Percentiles rank a stretch among this genome's conserved stretches.
Evolutionary conservation across 1,284 basidiomycete species (phyloP).

Genomic region (Trametes sp.): DNA sequence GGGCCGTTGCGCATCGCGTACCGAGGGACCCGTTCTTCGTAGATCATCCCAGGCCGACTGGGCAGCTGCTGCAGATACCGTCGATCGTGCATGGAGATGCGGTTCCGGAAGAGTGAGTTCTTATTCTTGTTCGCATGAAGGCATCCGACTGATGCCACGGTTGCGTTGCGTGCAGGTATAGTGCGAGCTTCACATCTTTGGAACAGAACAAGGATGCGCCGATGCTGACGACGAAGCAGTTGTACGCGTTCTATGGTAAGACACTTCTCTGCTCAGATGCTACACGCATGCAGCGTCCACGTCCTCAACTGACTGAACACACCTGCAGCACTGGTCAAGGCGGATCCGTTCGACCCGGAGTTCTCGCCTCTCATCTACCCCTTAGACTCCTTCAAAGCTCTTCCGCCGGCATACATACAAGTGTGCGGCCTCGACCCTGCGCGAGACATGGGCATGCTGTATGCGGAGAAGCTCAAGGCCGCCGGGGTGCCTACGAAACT

Average conservation of each 20-base stretch:
- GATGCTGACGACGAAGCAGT: slow-evolving; percentile 3
- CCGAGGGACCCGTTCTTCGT: slow-evolving; percentile 27
- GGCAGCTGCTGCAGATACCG: slow-evolving; percentile 15
- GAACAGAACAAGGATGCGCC: slow-evolving; percentile 9
- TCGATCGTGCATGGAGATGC: slow-evolving; percentile 15
- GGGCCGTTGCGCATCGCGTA: slow-evolving; percentile 26
- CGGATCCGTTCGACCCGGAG: slow-evolving; percentile 19
- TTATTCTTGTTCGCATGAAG: not conserved
- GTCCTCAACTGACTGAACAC: no score
- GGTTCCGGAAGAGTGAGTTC: slow-evolving; percentile 20
- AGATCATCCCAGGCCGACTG: slow-evolving; percentile 12
- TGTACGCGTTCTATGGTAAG: slow-evolving; percentile 1
- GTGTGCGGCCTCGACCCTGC: slow-evolving; percentile 33
- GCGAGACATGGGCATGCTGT: slow-evolving; percentile 35
- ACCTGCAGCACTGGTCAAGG: not conserved
- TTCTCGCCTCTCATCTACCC: slow-evolving; percentile 32
- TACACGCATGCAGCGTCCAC: no score
- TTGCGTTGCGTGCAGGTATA: slow-evolving; percentile 6
- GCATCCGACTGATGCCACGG: not conserved
- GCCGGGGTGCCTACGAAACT: slow-evolving; percentile 26
- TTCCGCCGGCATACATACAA: slow-evolving; percentile 33
- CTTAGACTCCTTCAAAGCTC: slow-evolving; percentile 19
- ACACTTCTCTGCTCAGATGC: no score
- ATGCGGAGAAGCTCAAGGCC: slow-evolving; percentile 26
- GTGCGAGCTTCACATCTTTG: slow-evolving; percentile 3